phyloP scores from a whole-genome alignment of 345 rosid species.

The Acer yangbiense region DNA sequence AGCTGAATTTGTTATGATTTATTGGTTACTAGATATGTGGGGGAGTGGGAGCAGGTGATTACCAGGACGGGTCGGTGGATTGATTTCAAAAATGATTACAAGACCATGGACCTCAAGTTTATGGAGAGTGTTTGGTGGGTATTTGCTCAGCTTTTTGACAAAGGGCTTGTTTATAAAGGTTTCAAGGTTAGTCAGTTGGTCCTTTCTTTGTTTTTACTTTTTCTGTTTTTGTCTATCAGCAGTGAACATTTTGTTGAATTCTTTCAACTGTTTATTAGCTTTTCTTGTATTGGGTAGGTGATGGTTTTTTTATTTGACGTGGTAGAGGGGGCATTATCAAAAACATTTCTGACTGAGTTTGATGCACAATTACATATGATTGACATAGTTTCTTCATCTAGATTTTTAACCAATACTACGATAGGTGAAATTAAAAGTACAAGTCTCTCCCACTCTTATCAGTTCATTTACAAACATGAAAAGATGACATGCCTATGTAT shows the following conservation, averaged over 20 bases:
- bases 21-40: conserved; percentile 72
- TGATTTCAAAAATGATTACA: conserved; percentile 84
- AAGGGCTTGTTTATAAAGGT: conserved; percentile 83
- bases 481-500: background rate
- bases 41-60: conserved; percentile 84
- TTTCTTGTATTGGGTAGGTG: too few species aligned
- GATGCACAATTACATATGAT: background rate
- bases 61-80: conserved; percentile 93
- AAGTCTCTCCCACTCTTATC: background rate
- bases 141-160: conserved; percentile 70
- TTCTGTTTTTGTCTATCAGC: background rate
- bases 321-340: too few species aligned
- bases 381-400: background rate
- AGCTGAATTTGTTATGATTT: background rate
- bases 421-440: background rate
- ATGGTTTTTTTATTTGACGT: too few species aligned
- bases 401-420: background rate
- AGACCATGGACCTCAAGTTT: conserved; percentile 84
- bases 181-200: conserved; percentile 63
- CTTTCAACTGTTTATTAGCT: too few species aligned
- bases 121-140: conserved; percentile 99
- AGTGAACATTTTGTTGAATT: background rate
- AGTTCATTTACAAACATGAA: background rate
- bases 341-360: background rate
- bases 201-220: background rate